Base-by-base conservation (phyloP, 2,329 filamentous ascomycete species). In the Nemania abortiva region DNA sequence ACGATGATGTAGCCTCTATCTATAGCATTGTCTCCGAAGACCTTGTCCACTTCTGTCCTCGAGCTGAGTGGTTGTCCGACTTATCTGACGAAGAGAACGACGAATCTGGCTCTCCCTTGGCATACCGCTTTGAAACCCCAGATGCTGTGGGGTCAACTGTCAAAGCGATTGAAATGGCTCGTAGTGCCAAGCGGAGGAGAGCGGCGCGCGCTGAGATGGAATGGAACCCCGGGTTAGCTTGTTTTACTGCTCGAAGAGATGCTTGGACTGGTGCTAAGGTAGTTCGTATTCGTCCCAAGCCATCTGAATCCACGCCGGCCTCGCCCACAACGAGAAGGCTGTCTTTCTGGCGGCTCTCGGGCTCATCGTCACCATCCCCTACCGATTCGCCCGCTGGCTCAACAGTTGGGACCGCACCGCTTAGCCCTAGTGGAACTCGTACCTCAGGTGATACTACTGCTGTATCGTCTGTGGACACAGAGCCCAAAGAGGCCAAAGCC, bases 181-280 rank as follows among this genome's bases (percentile, higher is more conserved):
- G 86, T 65, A 86, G 85, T 69, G 84, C 88, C 42, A 86, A 85
- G 70, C 84, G 88, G 50, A 84, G 89, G 63, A 87, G 84, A 73
- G 86, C 84, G 57, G 77, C 88, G 58, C 86, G 88, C 70, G 88
- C 89, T 65, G 91, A 93, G 82, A 87, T 90, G 82, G 79, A 83
- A 34, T 97, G 92, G 90, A 98, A 98, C 75, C 85, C 91, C 45
- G 95, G 95, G 0, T 79, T 98, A 65, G 87, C 90, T n/a, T 92
- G 91, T 78, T 98, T 93, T 81, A 88, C 90, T 68, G 88, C 90
- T 34, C 86, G 93, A 67, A 87, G 95, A 57, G 90, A 97, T 81
- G 90, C 89, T 6, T 98, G 95, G 95, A 95, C 94, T 0, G 91
- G 92, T 37, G 95, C 94, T 37, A 87, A 87, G 71, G 86, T 84